Evolutionary conservation across 441 rosid species (phyloP).

Genomic region (Bocquillonia castaneifolia): DNA sequence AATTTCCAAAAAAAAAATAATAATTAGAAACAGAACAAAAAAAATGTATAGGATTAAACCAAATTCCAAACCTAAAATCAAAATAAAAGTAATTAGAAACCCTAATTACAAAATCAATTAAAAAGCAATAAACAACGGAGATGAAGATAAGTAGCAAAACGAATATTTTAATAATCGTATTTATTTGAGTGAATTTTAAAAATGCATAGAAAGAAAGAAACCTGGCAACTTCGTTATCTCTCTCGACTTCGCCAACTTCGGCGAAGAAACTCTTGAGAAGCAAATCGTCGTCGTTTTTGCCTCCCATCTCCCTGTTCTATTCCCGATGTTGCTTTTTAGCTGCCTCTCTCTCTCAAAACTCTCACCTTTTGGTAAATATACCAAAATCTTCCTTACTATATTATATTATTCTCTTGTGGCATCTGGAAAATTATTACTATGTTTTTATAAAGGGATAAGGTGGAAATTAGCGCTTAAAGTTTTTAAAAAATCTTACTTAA

Average conservation of each 20-base stretch:
- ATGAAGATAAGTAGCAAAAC: background rate
- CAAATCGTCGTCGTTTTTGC: slow-evolving; percentile 49
- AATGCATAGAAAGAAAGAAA: slow-evolving; percentile 16
- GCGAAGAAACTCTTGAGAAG: slow-evolving; percentile 84
- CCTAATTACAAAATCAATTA: slow-evolving; percentile 17
- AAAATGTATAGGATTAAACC: no score
- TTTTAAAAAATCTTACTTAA: no score
- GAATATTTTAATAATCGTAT: background rate
- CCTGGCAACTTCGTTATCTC: slow-evolving; percentile 88
- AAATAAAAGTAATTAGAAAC: slow-evolving; percentile 18
- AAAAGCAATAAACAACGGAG: no score
- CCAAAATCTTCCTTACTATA: no score
- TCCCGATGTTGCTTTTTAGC: background rate
- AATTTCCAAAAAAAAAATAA: background rate
- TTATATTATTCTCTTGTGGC: no score
- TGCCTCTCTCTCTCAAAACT: background rate
- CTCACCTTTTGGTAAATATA: no score
- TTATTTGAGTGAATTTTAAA: background rate
- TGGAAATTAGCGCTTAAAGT: no score
- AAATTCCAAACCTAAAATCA: no score
- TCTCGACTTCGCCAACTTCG: slow-evolving; percentile 87
- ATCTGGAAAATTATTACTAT: no score
- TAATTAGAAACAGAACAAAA: background rate
- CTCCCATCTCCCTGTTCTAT: slow-evolving; percentile 52
- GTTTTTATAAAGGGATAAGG: no score